A percentile compares a stretch with the other conserved stretches of the same genome.
Evolutionary conservation across 1,139 yeast genomes (phyloP).

Genomic region (Nakaseomyces kungkrabaensis): DNA sequence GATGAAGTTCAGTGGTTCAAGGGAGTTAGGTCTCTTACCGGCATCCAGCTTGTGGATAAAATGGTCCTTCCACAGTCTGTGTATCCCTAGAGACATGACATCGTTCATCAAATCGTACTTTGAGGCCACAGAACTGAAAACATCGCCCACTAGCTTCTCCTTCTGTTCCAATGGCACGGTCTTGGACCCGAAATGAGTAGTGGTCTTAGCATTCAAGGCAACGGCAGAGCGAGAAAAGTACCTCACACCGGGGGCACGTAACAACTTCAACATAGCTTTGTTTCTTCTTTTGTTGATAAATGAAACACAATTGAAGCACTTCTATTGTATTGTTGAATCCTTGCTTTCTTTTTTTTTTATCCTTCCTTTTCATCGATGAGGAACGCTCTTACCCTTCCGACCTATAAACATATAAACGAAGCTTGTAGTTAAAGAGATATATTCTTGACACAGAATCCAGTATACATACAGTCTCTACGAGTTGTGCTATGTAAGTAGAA

Average conservation of each 20-base stretch:
- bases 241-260: not conserved
- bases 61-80: constrained; percentile 89
- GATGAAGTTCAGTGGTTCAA: constrained; percentile 68
- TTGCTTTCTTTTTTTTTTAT: not conserved
- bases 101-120: constrained; percentile 96
- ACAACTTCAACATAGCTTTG: not conserved
- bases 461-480: no score
- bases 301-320: no score
- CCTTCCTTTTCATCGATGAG: no score
- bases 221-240: not conserved
- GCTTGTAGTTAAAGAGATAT: no score
- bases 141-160: constrained; percentile 79
- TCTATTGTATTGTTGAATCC: no score
- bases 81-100: constrained; percentile 93
- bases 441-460: no score
- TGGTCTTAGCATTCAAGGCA: not conserved
- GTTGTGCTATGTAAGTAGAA: no score
- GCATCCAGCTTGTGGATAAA: constrained; percentile 83
- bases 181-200: constrained; percentile 85
- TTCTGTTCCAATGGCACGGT: constrained; percentile 75
- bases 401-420: no score
- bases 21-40: constrained; percentile 82
- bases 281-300: no score
- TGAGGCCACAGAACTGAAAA: constrained; percentile 89
- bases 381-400: no score